These are phyloP conservation scores for Malassezia slooffiae DNA, from an alignment of 1,284 basidiomycete genomes.

Conservation along the genomic window DNA sequence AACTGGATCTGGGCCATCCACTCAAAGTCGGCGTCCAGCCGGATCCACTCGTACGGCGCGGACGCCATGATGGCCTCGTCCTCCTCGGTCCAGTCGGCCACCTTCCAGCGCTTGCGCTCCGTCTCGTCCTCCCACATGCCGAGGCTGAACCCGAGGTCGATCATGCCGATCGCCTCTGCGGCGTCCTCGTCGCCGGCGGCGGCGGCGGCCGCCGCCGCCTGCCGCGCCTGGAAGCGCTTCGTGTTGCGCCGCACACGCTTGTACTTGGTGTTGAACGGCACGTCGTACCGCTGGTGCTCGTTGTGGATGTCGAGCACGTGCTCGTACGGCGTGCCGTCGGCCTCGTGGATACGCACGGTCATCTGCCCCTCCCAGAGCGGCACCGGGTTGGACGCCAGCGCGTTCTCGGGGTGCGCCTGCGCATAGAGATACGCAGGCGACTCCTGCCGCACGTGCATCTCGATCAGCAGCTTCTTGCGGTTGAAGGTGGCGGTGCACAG, in stretches of 20 bases:
- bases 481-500: slow-evolving; percentile 84
- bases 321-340: slow-evolving; percentile 96
- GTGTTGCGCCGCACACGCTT: slow-evolving; percentile 90
- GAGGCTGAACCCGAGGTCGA: slow-evolving; percentile 89
- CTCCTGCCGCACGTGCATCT: slow-evolving; percentile 83
- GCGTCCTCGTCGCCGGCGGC: slow-evolving; percentile 61
- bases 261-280: slow-evolving; percentile 99
- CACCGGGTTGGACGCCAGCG: slow-evolving; percentile 49
- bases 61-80: slow-evolving; percentile 75
- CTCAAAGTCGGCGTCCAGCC: slow-evolving; percentile 97
- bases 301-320: slow-evolving; percentile 87
- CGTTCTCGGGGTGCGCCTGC: slow-evolving; percentile 32
- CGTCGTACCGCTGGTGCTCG: slow-evolving; percentile 79
- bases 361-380: slow-evolving; percentile 61
- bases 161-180: slow-evolving; percentile 81
- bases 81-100: slow-evolving; percentile 95
- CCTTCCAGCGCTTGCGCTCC: slow-evolving; percentile 73
- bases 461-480: slow-evolving; percentile 93
- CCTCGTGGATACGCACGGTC: slow-evolving; percentile 97
- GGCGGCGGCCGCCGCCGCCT: slow-evolving; percentile 81
- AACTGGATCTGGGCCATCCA: slow-evolving; percentile 89
- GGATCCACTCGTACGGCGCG: slow-evolving; percentile 95
- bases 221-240: slow-evolving; percentile 83
- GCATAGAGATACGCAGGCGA: slow-evolving; percentile 56
- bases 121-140: slow-evolving; percentile 72